Evolutionary conservation across 2,329 filamentous ascomycete species (phyloP).

Genomic region (Cladosporium austrohemisphaericum): DNA sequence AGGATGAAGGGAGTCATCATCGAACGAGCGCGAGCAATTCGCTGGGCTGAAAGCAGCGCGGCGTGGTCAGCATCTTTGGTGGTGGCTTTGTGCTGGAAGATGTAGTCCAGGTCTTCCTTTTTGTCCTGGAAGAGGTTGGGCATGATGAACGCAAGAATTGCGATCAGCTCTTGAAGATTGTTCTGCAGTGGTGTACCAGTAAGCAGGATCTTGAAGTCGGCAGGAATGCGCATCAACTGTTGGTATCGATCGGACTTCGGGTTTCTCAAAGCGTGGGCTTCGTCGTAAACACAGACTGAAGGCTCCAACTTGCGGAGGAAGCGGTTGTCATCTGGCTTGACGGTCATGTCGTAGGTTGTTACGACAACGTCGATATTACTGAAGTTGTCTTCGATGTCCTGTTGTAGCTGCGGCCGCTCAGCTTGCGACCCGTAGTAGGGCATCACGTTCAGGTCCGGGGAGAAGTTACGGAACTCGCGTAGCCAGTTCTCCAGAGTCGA

Average conservation of each 20-base stretch:
- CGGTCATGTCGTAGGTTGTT: conserved; percentile 67
- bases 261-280: conserved; percentile 92
- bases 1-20: conserved; percentile 96
- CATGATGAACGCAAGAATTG: conserved; percentile 90
- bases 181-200: conserved; percentile 91
- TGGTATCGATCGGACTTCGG: conserved; percentile 76
- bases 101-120: conserved; percentile 73
- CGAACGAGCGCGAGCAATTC: conserved; percentile 79
- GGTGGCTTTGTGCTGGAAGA: conserved; percentile 90
- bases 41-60: conserved; percentile 78
- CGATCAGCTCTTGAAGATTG: conserved; percentile 87
- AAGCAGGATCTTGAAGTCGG: conserved; percentile 80
- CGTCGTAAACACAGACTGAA: conserved; percentile 74
- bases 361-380: conserved; percentile 66
- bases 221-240: conserved; percentile 70
- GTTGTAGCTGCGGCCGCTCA: conserved; percentile 65
- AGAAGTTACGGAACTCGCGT: conserved; percentile 83
- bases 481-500: conserved; percentile 97
- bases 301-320: conserved; percentile 58
- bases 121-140: conserved; percentile 75
- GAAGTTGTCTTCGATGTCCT: conserved; percentile 61
- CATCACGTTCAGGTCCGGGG: conserved; percentile 67
- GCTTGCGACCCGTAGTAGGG: conserved; percentile 69
- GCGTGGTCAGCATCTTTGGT: conserved; percentile 73
- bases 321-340: conserved; percentile 56